A percentile compares a stretch with the other conserved stretches of the same genome.
Evolutionary conservation across 108 stramenopile species (phyloP).

Genomic region (Cyclotella sp.): DNA sequence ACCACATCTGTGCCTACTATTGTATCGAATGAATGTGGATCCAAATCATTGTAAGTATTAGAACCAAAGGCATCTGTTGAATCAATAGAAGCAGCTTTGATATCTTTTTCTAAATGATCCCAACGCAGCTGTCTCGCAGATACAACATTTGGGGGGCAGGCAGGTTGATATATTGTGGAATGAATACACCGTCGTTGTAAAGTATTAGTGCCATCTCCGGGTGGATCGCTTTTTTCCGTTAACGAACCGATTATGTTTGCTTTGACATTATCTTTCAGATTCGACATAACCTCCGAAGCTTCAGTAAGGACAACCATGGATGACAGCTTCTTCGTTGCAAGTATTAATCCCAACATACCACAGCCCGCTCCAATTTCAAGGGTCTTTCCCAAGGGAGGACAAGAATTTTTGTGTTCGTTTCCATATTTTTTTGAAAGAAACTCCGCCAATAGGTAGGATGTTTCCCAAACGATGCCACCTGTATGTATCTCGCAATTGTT

Average conservation of each 20-base stretch:
- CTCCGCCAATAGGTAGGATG: constrained; percentile 58
- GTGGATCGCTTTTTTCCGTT: constrained; percentile 9
- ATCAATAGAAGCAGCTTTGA: constrained; percentile 15
- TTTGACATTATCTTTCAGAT: constrained; percentile 53
- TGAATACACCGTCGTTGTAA: constrained; percentile 7
- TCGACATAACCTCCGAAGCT: constrained; percentile 59
- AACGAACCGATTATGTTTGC: constrained; percentile 11
- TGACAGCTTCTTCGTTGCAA: constrained; percentile 36
- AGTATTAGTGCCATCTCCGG: neutral
- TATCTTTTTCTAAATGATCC: constrained; percentile 59
- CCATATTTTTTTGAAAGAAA: constrained; percentile 36
- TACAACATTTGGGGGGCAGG: constrained; percentile 23
- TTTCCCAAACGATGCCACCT: constrained; percentile 86
- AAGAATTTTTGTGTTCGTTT: neutral
- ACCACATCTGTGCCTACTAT: constrained; percentile 84
- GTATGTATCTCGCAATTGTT: constrained; percentile 60
- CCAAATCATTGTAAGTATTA: constrained; percentile 17
- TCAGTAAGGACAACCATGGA: constrained; percentile 66
- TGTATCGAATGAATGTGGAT: constrained; percentile 67
- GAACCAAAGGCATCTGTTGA: neutral
- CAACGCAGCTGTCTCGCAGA: constrained; percentile 58
- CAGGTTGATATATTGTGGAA: constrained; percentile 23
- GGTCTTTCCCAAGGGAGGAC: constrained; percentile 33
- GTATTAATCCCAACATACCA: constrained; percentile 64
- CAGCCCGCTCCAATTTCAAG: constrained; percentile 74